These are phyloP conservation scores for Epithemia pelagica DNA, from an alignment of 108 stramenopile genomes.

Conservation along the genomic window DNA sequence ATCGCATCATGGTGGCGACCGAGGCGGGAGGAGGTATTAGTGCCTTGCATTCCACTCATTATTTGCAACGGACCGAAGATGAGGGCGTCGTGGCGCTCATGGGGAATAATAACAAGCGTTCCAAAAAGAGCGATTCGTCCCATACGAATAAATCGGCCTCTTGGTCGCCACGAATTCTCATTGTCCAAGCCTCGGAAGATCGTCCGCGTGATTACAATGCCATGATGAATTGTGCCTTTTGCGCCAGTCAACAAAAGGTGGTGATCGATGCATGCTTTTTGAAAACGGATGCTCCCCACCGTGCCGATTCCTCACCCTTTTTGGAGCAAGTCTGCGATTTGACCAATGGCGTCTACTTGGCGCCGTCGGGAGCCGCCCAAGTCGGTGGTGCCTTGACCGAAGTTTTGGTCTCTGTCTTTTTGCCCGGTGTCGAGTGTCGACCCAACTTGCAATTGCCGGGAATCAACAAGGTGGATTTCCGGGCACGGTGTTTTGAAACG, in stretches of 20 bases:
- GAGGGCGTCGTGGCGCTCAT: conserved; percentile 67
- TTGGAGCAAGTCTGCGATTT: conserved; percentile 78
- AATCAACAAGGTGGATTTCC: conserved; percentile 75
- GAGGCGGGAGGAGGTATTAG: conserved; percentile 48
- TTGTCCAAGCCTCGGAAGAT: conserved; percentile 83
- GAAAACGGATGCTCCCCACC: conserved; percentile 20
- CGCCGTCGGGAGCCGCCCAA: conserved; percentile 60
- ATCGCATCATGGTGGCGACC: conserved; percentile 74
- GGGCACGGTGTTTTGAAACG: conserved; percentile 76
- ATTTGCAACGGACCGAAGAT: conserved; percentile 36
- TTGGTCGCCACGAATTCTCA: conserved; percentile 66
- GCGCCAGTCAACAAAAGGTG: conserved; percentile 56
- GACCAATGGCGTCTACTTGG: conserved; percentile 32
- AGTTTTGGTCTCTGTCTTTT: conserved; percentile 63
- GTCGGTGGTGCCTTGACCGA: conserved; percentile 71
- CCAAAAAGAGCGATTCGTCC: conserved; percentile 4
- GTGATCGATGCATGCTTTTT: conserved; percentile 81
- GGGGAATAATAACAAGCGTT: conserved; percentile 22
- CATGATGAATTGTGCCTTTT: conserved; percentile 87
- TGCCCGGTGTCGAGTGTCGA: conserved; percentile 51
- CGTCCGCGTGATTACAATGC: conserved; percentile 82
- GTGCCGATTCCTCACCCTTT: conserved; percentile 41
- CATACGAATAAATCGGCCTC: conserved; percentile 10
- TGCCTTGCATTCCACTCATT: conserved; percentile 19
- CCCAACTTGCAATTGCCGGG: conserved; percentile 53